Evolutionary conservation across 805 yeast genomes (phyloP).

Genomic region (Ogataea paraovalis): DNA sequence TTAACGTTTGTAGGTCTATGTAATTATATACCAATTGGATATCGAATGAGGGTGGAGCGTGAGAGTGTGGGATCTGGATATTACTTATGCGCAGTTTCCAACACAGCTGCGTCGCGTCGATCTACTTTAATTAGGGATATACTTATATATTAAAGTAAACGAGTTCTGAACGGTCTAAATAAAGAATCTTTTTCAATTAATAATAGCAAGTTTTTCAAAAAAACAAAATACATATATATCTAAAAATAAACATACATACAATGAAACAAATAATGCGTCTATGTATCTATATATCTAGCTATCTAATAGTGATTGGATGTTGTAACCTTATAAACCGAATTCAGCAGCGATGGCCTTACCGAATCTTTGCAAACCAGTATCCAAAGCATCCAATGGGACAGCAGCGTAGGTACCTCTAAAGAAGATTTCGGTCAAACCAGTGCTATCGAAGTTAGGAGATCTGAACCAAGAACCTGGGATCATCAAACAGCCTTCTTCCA

Average conservation of each 20-base stretch:
- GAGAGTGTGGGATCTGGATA: too few relatives aligned
- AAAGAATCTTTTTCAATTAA: not conserved
- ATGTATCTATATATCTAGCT: conserved; percentile 1
- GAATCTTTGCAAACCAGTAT: conserved; percentile 59
- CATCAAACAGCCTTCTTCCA: conserved; percentile 61
- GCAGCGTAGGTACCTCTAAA: conserved; percentile 91
- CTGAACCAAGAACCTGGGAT: conserved; percentile 85
- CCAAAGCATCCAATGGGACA: conserved; percentile 64
- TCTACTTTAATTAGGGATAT: too few relatives aligned
- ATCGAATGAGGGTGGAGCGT: too few relatives aligned
- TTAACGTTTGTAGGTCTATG: not conserved
- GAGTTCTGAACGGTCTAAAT: too few relatives aligned
- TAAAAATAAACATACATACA: not conserved
- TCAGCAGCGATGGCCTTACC: conserved; percentile 60
- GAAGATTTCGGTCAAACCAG: conserved; percentile 49
- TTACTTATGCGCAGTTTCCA: too few relatives aligned
- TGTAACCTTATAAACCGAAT: conserved; percentile 34
- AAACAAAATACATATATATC: not conserved
- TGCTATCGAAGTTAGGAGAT: conserved; percentile 46
- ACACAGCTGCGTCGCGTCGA: too few relatives aligned
- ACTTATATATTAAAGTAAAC: too few relatives aligned
- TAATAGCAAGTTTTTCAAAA: not conserved
- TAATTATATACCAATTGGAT: too few relatives aligned
- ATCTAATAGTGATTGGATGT: not conserved
- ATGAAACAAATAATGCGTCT: not conserved